A percentile compares a stretch with the other conserved stretches of the same genome.
phyloP scores from a whole-genome alignment of 2,329 filamentous ascomycete species.

The Xylariaceae sp. region DNA sequence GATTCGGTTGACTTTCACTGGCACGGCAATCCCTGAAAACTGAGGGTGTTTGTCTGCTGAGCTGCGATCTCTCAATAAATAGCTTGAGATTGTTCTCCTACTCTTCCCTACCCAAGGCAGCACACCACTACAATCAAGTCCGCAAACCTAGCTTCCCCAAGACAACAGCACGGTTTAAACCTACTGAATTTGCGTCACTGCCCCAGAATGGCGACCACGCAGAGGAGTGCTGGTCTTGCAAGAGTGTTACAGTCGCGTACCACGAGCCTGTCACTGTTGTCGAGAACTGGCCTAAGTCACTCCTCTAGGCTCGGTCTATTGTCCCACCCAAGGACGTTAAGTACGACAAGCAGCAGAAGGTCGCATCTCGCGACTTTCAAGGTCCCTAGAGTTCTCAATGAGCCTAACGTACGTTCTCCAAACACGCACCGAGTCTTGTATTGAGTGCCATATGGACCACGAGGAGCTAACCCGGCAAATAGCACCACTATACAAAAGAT shows the following conservation, averaged over 20 bases:
- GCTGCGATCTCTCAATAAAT: no score
- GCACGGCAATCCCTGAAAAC: background rate
- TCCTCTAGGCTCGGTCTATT: background rate
- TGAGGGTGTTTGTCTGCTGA: no score
- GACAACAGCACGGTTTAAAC: background rate
- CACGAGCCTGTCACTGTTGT: conserved; percentile 14
- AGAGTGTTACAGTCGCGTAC: conserved; percentile 31
- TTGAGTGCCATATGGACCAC: background rate
- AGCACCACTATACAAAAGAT: conserved; percentile 90
- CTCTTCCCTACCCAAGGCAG: no score
- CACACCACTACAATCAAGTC: no score
- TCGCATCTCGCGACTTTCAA: conserved; percentile 83
- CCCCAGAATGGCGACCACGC: conserved; percentile 32
- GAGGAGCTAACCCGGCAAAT: conserved; percentile 18
- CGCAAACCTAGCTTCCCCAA: background rate
- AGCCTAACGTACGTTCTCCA: conserved; percentile 80
- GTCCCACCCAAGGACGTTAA: conserved; percentile 32
- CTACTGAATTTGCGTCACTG: no score
- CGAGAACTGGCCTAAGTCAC: conserved; percentile 8
- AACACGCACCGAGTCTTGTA: background rate
- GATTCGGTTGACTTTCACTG: background rate
- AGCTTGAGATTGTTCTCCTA: background rate
- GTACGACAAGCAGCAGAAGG: conserved; percentile 42
- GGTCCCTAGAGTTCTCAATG: conserved; percentile 84
- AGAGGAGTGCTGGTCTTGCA: conserved; percentile 32